These are phyloP conservation scores for Aspergillus ibericus DNA, from an alignment of 2,329 filamentous ascomycete species.

Conservation along the genomic window DNA sequence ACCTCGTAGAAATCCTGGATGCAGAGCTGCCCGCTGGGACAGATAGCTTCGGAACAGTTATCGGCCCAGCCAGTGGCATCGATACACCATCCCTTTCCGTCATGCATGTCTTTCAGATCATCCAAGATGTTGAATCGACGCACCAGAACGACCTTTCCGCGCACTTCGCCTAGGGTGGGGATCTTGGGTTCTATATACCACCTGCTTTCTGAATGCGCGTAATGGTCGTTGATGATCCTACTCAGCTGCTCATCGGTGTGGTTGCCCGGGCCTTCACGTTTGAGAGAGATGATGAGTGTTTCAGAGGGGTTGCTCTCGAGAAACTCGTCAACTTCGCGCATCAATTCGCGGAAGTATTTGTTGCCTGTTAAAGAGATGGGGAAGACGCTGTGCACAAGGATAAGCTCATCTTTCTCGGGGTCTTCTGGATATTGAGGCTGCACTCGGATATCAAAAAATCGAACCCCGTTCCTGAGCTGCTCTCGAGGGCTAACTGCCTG, in stretches of 20 bases:
- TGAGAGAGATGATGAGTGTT: conserved; percentile 80
- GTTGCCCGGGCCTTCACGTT: conserved; percentile 83
- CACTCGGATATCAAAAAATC: conserved; percentile 90
- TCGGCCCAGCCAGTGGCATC: conserved; percentile 74
- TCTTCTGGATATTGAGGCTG: conserved; percentile 62
- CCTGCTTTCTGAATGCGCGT: conserved; percentile 56
- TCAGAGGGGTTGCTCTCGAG: conserved; percentile 76
- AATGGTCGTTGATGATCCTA: conserved; percentile 70
- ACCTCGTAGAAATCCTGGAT: conserved; percentile 97
- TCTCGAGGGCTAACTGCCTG: conserved; percentile 75
- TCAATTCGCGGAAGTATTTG: conserved; percentile 74
- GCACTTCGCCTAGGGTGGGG: conserved; percentile 73
- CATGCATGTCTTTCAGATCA: conserved; percentile 43
- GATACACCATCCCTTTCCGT: conserved; percentile 57
- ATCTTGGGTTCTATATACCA: conserved; percentile 81
- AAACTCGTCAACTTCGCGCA: conserved; percentile 71
- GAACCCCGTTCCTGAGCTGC: conserved; percentile 85
- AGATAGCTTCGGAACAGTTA: conserved; percentile 75
- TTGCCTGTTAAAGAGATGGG: conserved; percentile 79
- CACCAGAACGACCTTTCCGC: conserved; percentile 80
- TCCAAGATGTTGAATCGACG: conserved; percentile 72
- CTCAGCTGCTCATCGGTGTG: conserved; percentile 77
- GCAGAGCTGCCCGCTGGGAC: conserved; percentile 70
- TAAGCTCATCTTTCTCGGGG: conserved; percentile 63
- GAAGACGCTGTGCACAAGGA: conserved; percentile 87